Evolutionary conservation across 1,284 basidiomycete genomes (phyloP).

Genomic region (Phaffia rhodozyma): DNA sequence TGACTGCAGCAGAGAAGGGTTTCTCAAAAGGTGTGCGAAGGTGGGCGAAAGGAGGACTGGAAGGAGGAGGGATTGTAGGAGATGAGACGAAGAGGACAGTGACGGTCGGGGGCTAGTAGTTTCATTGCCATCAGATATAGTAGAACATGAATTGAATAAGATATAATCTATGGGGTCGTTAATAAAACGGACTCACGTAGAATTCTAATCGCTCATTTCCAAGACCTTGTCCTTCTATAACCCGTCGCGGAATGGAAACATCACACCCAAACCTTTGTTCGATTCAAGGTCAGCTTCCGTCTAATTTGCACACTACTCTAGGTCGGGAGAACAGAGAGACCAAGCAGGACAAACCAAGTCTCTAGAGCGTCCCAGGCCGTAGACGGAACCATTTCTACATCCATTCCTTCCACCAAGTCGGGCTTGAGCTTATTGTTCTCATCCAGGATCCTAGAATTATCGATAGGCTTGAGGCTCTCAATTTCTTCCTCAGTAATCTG

Average conservation of each 20-base stretch:
- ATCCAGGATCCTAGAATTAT: constrained; percentile 4
- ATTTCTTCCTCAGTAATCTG: background rate
- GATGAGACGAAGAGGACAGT: background rate
- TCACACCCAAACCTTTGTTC: constrained; percentile 1
- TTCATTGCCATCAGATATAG: too few relatives aligned
- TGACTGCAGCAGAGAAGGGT: background rate
- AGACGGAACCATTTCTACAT: constrained; percentile 14
- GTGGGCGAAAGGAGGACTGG: background rate
- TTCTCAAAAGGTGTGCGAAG: background rate
- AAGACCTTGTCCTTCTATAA: background rate
- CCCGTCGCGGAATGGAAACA: constrained; percentile 4
- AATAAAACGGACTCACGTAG: constrained; percentile 5
- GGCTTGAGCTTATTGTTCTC: background rate
- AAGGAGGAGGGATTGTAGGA: background rate
- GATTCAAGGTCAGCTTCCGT: background rate
- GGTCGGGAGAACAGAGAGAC: background rate
- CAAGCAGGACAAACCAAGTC: background rate
- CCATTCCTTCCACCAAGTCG: background rate
- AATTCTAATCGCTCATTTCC: constrained; percentile 14
- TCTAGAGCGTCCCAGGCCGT: constrained; percentile 13
- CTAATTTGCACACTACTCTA: too few relatives aligned
- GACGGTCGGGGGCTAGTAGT: constrained; percentile 1
- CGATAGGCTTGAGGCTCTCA: constrained; percentile 7
- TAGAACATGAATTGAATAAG: background rate
- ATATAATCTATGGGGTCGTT: background rate